A percentile compares a stretch with the other conserved stretches of the same genome.
These are phyloP conservation scores for Spatholobus suberectus DNA, from an alignment of 306 rosid species.

Conservation along the genomic window DNA sequence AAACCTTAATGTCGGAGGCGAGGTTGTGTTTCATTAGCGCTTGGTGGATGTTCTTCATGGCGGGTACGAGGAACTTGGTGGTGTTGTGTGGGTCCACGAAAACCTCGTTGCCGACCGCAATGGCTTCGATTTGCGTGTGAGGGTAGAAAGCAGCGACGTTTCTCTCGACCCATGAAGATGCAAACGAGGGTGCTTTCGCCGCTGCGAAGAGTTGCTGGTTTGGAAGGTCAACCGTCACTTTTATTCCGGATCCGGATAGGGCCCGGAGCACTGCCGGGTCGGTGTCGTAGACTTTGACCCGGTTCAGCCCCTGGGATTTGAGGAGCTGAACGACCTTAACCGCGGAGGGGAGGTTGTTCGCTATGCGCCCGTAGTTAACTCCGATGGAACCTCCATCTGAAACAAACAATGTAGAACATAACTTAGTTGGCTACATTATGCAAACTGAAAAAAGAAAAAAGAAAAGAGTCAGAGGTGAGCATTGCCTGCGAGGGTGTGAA, in stretches of 20 bases:
- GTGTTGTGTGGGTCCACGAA: constrained; percentile 79
- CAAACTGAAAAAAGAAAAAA: not conserved
- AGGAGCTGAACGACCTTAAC: constrained; percentile 70
- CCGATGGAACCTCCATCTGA: constrained; percentile 86
- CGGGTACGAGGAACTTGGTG: constrained; percentile 79
- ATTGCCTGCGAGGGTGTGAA: constrained; percentile 57
- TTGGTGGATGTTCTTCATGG: constrained; percentile 86
- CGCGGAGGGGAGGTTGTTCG: constrained; percentile 88
- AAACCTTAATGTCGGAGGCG: constrained; percentile 66
- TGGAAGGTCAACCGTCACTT: constrained; percentile 93
- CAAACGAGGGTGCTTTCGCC: constrained; percentile 68
- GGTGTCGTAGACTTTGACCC: constrained; percentile 86
- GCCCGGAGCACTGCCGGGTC: constrained; percentile 88
- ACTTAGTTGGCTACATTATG: not conserved
- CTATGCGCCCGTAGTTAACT: constrained; percentile 91
- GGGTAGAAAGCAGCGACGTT: constrained; percentile 84
- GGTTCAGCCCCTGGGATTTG: constrained; percentile 62
- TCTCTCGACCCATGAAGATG: constrained; percentile 73
- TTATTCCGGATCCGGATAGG: constrained; percentile 70
- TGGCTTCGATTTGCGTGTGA: constrained; percentile 83
- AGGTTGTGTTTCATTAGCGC: constrained; percentile 69
- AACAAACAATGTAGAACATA: not conserved
- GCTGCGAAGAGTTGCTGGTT: constrained; percentile 78
- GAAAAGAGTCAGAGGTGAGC: not conserved
- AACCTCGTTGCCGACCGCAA: constrained; percentile 95